Conservation (phyloP, 129 eudicot genomes). For the Flaveria bidentis region DNA sequence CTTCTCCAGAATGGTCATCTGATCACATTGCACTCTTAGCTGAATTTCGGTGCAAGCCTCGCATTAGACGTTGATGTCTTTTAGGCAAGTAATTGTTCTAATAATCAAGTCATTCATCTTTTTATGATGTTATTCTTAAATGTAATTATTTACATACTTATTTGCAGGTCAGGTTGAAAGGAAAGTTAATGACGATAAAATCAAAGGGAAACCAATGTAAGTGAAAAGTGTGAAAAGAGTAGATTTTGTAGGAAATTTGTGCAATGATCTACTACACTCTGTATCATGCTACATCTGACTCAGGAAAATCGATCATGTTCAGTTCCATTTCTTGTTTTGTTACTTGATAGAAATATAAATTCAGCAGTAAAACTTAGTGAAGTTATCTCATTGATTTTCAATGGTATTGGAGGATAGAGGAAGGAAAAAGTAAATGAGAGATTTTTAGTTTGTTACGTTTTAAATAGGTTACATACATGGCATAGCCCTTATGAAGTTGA, state of each 20-base stretch:
- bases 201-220: conserved; percentile 26
- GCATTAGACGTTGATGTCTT: conserved; percentile 39
- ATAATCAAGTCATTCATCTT: background rate
- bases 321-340: conserved; percentile 28
- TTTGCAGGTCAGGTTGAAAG: conserved; percentile 44
- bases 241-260: conserved; percentile 40
- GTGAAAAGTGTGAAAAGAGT: conserved; percentile 35
- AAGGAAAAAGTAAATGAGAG: background rate
- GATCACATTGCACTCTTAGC: conserved; percentile 61
- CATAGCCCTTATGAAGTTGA: background rate
- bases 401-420: conserved; percentile 23
- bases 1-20: conserved; percentile 68
- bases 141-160: conserved; percentile 16
- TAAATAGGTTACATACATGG: background rate
- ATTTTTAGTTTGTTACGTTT: background rate
- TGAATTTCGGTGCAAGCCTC: conserved; percentile 52
- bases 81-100: conserved; percentile 24
- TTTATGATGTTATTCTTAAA: background rate
- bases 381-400: conserved; percentile 18
- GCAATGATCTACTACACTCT: conserved; percentile 50
- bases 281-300: conserved; percentile 61
- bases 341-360: conserved; percentile 40
- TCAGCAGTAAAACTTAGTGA: conserved; percentile 35
- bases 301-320: conserved; percentile 37
- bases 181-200: conserved; percentile 28